Evolutionary conservation across 129 eudicot genomes (phyloP).

Genomic region (Dittrichia graveolens): DNA sequence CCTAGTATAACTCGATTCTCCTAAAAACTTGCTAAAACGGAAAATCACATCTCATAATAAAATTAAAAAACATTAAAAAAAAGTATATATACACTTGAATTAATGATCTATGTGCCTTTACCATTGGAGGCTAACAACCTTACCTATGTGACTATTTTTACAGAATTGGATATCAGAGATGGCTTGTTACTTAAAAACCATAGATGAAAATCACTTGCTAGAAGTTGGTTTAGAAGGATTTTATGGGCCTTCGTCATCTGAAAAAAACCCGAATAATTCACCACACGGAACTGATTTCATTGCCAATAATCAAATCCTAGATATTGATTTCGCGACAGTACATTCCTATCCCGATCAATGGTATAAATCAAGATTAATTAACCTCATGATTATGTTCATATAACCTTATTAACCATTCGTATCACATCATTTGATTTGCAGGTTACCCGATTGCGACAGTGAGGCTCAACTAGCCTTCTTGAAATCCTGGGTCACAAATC

Average conservation of each 20-base stretch:
- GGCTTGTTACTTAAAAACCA: slow-evolving; percentile 63
- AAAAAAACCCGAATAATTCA: slow-evolving; percentile 41
- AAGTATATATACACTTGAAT: too few relatives aligned
- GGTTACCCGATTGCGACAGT: slow-evolving; percentile 44
- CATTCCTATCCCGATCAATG: slow-evolving; percentile 75
- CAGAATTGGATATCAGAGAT: slow-evolving; percentile 71
- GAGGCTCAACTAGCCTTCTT: slow-evolving; percentile 42
- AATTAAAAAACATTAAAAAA: too few relatives aligned
- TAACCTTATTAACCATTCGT: background rate
- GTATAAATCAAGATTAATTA: slow-evolving; percentile 27
- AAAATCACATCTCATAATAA: too few relatives aligned
- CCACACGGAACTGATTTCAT: slow-evolving; percentile 67
- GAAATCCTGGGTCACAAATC: slow-evolving; percentile 48
- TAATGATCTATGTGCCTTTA: too few relatives aligned
- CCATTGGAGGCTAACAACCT: background rate
- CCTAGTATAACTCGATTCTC: too few relatives aligned
- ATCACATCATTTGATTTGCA: slow-evolving; percentile 20
- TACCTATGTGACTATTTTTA: background rate
- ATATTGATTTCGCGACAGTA: slow-evolving; percentile 66
- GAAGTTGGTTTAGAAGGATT: slow-evolving; percentile 77
- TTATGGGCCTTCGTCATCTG: slow-evolving; percentile 50
- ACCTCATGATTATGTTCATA: slow-evolving; percentile 6
- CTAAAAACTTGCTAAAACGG: too few relatives aligned
- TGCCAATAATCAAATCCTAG: slow-evolving; percentile 55
- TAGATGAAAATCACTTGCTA: slow-evolving; percentile 57